Percentiles rank a stretch among this genome's conserved stretches.
phyloP scores from a whole-genome alignment of 371 early-diverging fungal genomes.

The Mortierella sp. region DNA sequence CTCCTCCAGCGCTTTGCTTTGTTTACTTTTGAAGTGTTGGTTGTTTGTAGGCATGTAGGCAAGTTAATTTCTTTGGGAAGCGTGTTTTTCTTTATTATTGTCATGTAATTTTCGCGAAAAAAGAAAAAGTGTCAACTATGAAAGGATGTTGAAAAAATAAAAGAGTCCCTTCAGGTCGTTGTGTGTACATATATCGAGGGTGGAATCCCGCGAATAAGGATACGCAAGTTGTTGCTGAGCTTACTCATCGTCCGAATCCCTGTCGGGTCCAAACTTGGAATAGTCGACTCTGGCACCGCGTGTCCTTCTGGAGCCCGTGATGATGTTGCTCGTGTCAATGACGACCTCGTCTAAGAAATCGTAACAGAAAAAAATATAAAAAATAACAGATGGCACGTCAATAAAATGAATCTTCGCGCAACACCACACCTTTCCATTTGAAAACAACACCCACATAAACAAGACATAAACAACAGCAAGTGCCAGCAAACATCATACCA shows the following conservation, averaged over 20 bases:
- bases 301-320: constrained; percentile 76
- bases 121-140: neutral
- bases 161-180: neutral
- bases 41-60: neutral
- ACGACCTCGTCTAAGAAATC: constrained; percentile 65
- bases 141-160: neutral
- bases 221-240: neutral
- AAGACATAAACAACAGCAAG: neutral
- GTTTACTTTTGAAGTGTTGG: no score
- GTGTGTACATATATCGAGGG: neutral
- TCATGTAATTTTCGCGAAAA: neutral
- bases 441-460: neutral
- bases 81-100: neutral
- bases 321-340: constrained; percentile 76
- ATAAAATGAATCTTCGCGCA: neutral
- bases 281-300: constrained; percentile 82
- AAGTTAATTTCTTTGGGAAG: neutral
- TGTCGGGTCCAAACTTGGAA: constrained; percentile 78
- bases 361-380: constrained; percentile 2
- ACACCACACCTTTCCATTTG: neutral
- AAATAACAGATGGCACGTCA: neutral
- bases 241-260: constrained; percentile 67
- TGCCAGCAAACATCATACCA: constrained; percentile 16
- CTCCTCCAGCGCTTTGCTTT: neutral
- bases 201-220: neutral